Base-by-base conservation (phyloP, 345 rosid species). In the Populus davidiana region DNA sequence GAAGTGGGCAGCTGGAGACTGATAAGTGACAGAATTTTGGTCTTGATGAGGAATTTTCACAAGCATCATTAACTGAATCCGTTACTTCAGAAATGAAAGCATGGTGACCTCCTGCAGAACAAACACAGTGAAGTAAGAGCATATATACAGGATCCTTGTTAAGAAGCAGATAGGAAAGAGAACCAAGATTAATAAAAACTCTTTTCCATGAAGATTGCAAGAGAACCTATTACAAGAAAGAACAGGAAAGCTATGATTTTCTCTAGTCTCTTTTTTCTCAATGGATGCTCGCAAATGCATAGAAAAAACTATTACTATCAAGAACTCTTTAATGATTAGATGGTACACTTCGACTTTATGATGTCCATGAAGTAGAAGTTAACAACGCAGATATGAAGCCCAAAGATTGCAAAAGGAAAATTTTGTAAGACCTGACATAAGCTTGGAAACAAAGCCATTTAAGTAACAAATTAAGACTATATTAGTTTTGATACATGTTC, bases 1-100 rank as follows among this genome's bases (percentile, higher is more conserved):
- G 97, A 61, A 96, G 97, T 65, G 99, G 99, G 77, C 88, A 84
- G n/a, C 76, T 87, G 0, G 94, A 83, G n/a, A 80, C 88, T 1
- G 98, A 92, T 10, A 91, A 81, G 77, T 91, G 92, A 81, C 93
- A 89, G 79, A 91, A 91, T 79, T 77, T 81, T 5, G 93, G 96
- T 80, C 81, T 86, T 7, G 76, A 73, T n/a, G 14, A 62, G 41
- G 83, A 81, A 69, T 78, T 80, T 71, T 86, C 87, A 66, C 91
- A 93, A 21, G 85, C 81, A 41, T 82, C 84, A 79, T 86, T 75
- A 38, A 93, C 80, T 5, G 82, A 80, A 54, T 87, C 85, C 86
- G 78, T 87, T 67, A 93, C 97, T 87, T 92, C 96, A 69, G 90
- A 85, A 25, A 87, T 85, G 5, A 88, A 84, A 72, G 92, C 96